These are phyloP conservation scores for Cyclotella atomus DNA, from an alignment of 108 stramenopile genomes.

Conservation along the genomic window DNA sequence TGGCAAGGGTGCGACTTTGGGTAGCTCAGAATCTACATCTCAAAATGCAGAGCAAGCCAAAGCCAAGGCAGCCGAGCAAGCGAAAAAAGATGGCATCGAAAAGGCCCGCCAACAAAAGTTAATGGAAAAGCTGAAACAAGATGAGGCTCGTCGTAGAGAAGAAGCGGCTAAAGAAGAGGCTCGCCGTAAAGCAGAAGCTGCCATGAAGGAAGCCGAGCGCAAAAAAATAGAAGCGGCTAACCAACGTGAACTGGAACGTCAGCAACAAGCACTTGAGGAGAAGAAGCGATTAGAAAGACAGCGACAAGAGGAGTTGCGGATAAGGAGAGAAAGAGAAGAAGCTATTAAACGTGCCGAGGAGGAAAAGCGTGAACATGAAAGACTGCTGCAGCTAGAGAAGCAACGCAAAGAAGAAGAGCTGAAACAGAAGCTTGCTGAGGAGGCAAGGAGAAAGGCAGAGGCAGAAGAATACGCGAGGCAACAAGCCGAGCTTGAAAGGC, in stretches of 20 bases:
- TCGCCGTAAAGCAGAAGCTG: constrained; percentile 8
- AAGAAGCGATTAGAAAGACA: background rate
- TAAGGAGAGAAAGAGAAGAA: constrained; percentile 14
- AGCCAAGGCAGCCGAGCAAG: constrained; percentile 21
- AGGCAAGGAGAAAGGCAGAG: constrained; percentile 4
- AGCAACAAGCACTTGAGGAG: constrained; percentile 2
- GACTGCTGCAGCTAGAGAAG: constrained; percentile 19
- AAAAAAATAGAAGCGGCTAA: constrained; percentile 14
- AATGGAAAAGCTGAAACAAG: constrained; percentile 7
- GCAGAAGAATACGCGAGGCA: constrained; percentile 14
- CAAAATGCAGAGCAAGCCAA: constrained; percentile 1
- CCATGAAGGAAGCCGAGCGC: constrained; percentile 23
- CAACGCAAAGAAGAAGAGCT: constrained; percentile 39
- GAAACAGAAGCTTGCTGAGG: constrained; percentile 14
- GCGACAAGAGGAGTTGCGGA: constrained; percentile 19
- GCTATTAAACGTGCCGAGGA: constrained; percentile 25
- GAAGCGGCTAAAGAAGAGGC: constrained; percentile 30
- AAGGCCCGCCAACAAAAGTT: constrained; percentile 13
- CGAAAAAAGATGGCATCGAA: constrained; percentile 19
- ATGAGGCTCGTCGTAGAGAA: constrained; percentile 26
- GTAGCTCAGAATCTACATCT: background rate
- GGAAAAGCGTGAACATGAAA: constrained; percentile 25
- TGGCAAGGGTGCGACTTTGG: constrained; percentile 66
- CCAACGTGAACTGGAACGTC: constrained; percentile 30
- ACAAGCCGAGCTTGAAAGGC: constrained; percentile 4